phyloP scores from a whole-genome alignment of 192 early-diverging fungal species.

The Coemansia sp. region DNA sequence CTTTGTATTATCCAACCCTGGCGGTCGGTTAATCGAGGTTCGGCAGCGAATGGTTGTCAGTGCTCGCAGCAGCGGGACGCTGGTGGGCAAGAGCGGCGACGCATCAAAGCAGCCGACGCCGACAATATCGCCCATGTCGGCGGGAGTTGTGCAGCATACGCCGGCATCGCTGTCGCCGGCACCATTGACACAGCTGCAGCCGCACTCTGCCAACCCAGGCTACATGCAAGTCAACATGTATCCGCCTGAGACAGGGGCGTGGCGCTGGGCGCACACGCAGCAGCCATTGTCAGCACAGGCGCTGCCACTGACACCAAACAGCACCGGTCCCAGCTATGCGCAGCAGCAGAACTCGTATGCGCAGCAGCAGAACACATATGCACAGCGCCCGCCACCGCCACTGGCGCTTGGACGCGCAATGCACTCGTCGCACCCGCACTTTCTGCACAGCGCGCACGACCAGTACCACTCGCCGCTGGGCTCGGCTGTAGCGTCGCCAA shows the following conservation, averaged over 20 bases:
- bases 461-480: conserved; percentile 44
- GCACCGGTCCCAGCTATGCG: conserved; percentile 5
- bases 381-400: conserved; percentile 23
- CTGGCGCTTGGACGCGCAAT: conserved; percentile 13
- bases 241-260: conserved; percentile 35
- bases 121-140: conserved; percentile 40
- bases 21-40: conserved; percentile 27
- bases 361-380: background rate
- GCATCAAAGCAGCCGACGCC: conserved; percentile 42
- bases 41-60: conserved; percentile 29
- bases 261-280: conserved; percentile 37
- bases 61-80: conserved; percentile 17
- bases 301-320: conserved; percentile 22
- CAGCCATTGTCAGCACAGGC: conserved; percentile 6
- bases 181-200: conserved; percentile 18
- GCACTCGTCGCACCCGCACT: conserved; percentile 29
- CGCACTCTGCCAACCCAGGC: conserved; percentile 25
- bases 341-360: background rate
- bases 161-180: conserved; percentile 43
- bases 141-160: conserved; percentile 39
- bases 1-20: conserved; percentile 16
- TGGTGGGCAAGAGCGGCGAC: conserved; percentile 18
- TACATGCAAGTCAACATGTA: conserved; percentile 46
- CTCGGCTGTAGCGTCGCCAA: conserved; percentile 37
- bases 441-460: conserved; percentile 24